Evolutionary conservation across 177 flowering plant species (phyloP).

Genomic region (Tripterygium wilfordii): DNA sequence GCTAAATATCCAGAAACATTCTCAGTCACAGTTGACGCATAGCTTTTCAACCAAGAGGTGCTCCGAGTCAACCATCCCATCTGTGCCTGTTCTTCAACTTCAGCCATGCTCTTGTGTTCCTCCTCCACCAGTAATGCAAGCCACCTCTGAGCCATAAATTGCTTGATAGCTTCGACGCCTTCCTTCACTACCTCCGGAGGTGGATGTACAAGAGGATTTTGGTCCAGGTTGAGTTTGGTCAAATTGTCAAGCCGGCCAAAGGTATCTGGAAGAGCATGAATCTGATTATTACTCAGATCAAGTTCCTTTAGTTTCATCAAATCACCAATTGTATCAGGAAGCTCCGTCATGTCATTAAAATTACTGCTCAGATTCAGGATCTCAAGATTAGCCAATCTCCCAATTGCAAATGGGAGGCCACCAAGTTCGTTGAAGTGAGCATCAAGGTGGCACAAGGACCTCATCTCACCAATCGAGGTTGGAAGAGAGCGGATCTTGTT

Average conservation of each 20-base stretch:
- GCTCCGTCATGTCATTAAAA: constrained; percentile 77
- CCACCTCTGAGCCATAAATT: constrained; percentile 79
- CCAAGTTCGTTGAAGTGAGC: constrained; percentile 92
- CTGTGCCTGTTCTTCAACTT: constrained; percentile 22
- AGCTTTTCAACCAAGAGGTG: constrained; percentile 56
- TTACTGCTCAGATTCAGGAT: constrained; percentile 71
- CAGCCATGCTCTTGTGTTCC: constrained; percentile 42
- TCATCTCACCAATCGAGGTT: constrained; percentile 80
- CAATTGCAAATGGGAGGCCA: constrained; percentile 71
- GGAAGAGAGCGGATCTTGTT: constrained; percentile 88
- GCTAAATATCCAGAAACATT: constrained; percentile 38
- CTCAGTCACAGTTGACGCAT: constrained; percentile 33
- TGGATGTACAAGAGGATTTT: constrained; percentile 72
- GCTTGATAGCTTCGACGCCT: constrained; percentile 78
- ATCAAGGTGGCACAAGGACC: constrained; percentile 56
- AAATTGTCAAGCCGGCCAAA: constrained; percentile 75
- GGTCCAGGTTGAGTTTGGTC: constrained; percentile 70
- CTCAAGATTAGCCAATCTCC: constrained; percentile 67
- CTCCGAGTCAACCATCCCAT: constrained; percentile 69
- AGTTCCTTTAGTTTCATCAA: constrained; percentile 71
- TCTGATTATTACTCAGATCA: constrained; percentile 89
- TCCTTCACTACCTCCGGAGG: constrained; percentile 60
- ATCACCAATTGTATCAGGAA: constrained; percentile 80
- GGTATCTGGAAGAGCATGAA: constrained; percentile 68
- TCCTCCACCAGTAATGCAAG: constrained; percentile 63